Base-by-base conservation (phyloP, 495 filamentous ascomycete species). In the Physcia stellaris region DNA sequence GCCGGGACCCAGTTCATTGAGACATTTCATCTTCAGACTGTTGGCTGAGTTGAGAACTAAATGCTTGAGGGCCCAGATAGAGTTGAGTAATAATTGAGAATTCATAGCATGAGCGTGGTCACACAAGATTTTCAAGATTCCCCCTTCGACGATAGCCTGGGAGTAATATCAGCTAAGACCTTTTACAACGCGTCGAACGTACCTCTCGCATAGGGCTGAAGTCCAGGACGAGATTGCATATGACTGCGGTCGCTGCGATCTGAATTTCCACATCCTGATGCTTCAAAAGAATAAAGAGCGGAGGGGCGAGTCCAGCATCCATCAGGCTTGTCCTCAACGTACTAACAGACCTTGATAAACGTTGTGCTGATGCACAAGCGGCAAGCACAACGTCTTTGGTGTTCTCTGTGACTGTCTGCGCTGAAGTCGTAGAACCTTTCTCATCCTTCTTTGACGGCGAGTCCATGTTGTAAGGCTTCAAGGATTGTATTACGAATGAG, bases 41-140 rank as follows among this genome's bases (percentile, higher is more conserved):
- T 75, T 74, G 17, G 70, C 61, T 1, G 80, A 70, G 21, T 70
- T 68, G 30, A 75, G 66, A 5, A 90, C 78, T 21, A 94, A 59
- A 57, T 94, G 83, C 50, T 95, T 96, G 32, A 98, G 64, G 15
- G 85, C 86, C 90, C 90, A 96, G 7, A 98, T 57, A 6, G 85
- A 82, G 44, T 85, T 82, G 10, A 90, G 64, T 32, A 81, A 71
- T 28, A 96, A 57, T 18, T 72, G 73, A 4, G 75, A 65, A 49
- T 84, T 78, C 39, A 68, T 60, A 3, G 81, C 86, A 54, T 80
- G 82, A 0, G 86, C 86, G 52, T 94, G 83, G 49, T 83, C 74
- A 46, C 85, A 93, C 4, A 96, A 59, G 4, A 79, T 70, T 35
- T 77, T 77, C 29, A 93, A 60, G 7, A 85, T 71, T n/a, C 85